These are phyloP conservation scores for Fusarium sp. DNA, from an alignment of 2,329 filamentous ascomycete genomes.

Conservation along the genomic window DNA sequence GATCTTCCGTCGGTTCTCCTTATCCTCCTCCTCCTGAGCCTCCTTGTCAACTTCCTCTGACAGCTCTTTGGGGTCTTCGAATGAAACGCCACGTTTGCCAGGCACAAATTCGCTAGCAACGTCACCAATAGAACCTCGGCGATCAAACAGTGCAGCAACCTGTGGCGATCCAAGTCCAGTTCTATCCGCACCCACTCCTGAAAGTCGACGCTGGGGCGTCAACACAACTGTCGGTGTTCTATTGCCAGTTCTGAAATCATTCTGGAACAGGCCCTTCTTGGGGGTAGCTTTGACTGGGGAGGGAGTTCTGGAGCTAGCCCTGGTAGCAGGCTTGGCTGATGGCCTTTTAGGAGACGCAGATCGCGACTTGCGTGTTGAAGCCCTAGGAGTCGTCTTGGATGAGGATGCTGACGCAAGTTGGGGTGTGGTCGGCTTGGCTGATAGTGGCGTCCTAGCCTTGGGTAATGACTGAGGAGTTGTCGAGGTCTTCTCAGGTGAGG, in stretches of 20 bases:
- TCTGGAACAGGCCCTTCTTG: slow-evolving; percentile 65
- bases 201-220: slow-evolving; percentile 69
- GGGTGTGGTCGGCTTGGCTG: slow-evolving; percentile 46
- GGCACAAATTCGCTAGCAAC: slow-evolving; percentile 75
- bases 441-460: slow-evolving; percentile 45
- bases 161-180: slow-evolving; percentile 82
- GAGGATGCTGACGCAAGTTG: slow-evolving; percentile 34
- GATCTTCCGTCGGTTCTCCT: slow-evolving; percentile 72
- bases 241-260: slow-evolving; percentile 67
- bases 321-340: slow-evolving; percentile 20
- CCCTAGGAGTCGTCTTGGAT: slow-evolving; percentile 27
- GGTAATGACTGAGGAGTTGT: slow-evolving; percentile 38
- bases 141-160: slow-evolving; percentile 79
- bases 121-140: slow-evolving; percentile 80
- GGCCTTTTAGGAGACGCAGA: slow-evolving; percentile 43
- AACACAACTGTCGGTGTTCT: slow-evolving; percentile 76
- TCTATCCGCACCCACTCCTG: slow-evolving; percentile 79
- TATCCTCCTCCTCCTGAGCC: slow-evolving; percentile 70
- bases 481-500: slow-evolving; percentile 45
- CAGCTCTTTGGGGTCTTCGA: slow-evolving; percentile 76
- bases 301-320: slow-evolving; percentile 42
- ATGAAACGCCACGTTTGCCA: slow-evolving; percentile 68
- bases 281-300: slow-evolving; percentile 45
- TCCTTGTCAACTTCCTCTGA: slow-evolving; percentile 76
- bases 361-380: slow-evolving; percentile 25